Evolutionary conservation across 78 protist species (phyloP).

Genomic region (Neovahlkampfia damariscottae): DNA sequence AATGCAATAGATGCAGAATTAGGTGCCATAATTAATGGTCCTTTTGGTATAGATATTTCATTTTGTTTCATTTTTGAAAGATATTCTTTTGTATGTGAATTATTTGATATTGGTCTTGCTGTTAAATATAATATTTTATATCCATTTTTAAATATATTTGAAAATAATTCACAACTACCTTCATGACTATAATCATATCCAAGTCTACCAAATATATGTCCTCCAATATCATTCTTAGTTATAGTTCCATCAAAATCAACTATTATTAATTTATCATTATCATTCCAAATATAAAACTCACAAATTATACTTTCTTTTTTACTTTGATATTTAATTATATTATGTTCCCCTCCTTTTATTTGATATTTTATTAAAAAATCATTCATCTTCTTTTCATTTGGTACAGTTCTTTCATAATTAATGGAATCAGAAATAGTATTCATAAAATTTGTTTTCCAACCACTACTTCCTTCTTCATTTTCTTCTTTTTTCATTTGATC

Average conservation of each 20-base stretch:
- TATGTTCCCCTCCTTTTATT: too few relatives aligned
- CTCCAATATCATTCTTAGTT: conserved; percentile 80
- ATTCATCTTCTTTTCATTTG: too few relatives aligned
- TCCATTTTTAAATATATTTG: conserved; percentile 58
- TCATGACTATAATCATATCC: conserved; percentile 90
- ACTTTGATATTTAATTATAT: too few relatives aligned
- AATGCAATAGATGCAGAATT: conserved; percentile 66
- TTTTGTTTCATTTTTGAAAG: conserved; percentile 17
- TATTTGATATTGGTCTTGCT: conserved; percentile 60
- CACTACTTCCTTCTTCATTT: too few relatives aligned
- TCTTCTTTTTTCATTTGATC: too few relatives aligned
- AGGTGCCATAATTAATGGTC: conserved; percentile 89
- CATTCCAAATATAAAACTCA: conserved; percentile 52
- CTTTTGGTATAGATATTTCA: conserved; percentile 55
- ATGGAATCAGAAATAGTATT: too few relatives aligned
- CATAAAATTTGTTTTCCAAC: too few relatives aligned
- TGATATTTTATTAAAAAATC: too few relatives aligned
- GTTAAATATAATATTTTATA: conserved; percentile 79
- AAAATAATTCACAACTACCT: conserved; percentile 71
- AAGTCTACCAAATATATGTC: conserved; percentile 70
- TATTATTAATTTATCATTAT: conserved; percentile 56
- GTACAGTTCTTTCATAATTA: too few relatives aligned
- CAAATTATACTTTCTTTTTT: conserved; percentile 36
- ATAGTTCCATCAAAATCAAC: conserved; percentile 92
- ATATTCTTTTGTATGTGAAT: conserved; percentile 7